Evolutionary conservation across 179 eudicot genomes (phyloP).

Genomic region (Carnegiea gigantea): DNA sequence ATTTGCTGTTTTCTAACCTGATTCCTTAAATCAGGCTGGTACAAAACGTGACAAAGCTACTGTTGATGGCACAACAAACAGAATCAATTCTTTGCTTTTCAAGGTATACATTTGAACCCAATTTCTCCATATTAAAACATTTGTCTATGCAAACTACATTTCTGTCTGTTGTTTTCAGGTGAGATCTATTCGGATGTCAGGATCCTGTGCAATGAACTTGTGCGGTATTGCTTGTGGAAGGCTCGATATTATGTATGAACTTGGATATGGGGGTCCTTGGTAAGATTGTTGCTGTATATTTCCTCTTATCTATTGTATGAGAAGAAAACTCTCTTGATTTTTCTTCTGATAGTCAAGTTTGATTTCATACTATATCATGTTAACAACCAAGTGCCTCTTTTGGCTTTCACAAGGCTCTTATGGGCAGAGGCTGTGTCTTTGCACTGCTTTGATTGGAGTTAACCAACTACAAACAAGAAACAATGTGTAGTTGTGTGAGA

Average conservation of each 20-base stretch:
- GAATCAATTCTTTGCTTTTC: conserved; percentile 64
- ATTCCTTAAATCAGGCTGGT: conserved; percentile 49
- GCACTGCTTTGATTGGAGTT: no score
- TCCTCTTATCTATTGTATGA: neutral
- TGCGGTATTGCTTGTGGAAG: conserved; percentile 94
- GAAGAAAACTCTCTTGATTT: neutral
- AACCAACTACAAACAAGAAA: no score
- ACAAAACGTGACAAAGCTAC: conserved; percentile 68
- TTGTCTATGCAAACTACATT: conserved; percentile 5
- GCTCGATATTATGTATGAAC: conserved; percentile 64
- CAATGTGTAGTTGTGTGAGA: neutral
- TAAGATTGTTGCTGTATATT: conserved; percentile 25
- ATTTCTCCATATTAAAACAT: neutral
- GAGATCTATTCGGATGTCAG: conserved; percentile 83
- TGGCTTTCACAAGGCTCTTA: no score
- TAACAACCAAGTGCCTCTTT: neutral
- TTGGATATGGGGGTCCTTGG: conserved; percentile 86
- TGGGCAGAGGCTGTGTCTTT: no score
- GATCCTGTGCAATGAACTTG: conserved; percentile 85
- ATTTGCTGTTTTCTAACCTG: neutral
- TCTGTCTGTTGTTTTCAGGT: conserved; percentile 46
- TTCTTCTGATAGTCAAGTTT: neutral
- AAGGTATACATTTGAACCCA: conserved; percentile 47
- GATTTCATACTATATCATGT: neutral
- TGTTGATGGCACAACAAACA: conserved; percentile 65